Percentiles rank a stretch among this genome's conserved stretches.
Evolutionary conservation across 768 basidiomycete species (phyloP).

Genomic region (Rhodotorula toruloides): DNA sequence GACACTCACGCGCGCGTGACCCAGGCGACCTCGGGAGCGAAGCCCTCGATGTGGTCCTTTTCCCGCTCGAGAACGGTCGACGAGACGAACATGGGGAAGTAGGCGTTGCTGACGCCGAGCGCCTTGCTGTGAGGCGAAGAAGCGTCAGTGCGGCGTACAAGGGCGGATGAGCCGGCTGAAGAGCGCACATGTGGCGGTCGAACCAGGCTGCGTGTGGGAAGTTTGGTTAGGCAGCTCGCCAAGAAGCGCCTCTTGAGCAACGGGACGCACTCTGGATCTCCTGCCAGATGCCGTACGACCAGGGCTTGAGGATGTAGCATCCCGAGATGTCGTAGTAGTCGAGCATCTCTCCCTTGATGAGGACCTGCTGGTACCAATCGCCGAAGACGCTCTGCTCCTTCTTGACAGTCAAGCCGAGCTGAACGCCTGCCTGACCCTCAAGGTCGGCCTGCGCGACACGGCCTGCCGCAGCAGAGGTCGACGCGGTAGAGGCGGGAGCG

Average conservation of each 20-base stretch:
- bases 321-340: slow-evolving; percentile 99
- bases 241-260: too few relatives aligned
- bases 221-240: neutral
- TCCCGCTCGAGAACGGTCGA: slow-evolving; percentile 86
- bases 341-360: slow-evolving; percentile 96
- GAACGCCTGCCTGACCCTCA: slow-evolving; percentile 38
- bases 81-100: slow-evolving; percentile 99
- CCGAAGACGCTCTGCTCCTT: slow-evolving; percentile 43
- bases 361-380: slow-evolving; percentile 54
- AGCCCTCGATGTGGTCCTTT: slow-evolving; percentile 98
- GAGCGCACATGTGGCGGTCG: slow-evolving; percentile 51
- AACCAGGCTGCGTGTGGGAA: slow-evolving; percentile 67
- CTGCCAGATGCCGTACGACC: slow-evolving; percentile 98
- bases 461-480: neutral
- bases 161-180: too few relatives aligned
- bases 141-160: too few relatives aligned
- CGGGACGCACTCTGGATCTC: slow-evolving; percentile 69
- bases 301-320: slow-evolving; percentile 96
- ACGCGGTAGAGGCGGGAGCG: neutral
- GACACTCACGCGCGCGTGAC: slow-evolving; percentile 82
- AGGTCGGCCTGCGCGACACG: slow-evolving; percentile 23
- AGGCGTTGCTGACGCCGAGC: slow-evolving; percentile 91
- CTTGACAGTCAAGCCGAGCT: slow-evolving; percentile 43
- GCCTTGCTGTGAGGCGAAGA: slow-evolving; percentile 90
- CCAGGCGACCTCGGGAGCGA: slow-evolving; percentile 99